Conservation (phyloP, 208 protist species). For the Leishmania turanica region DNA sequence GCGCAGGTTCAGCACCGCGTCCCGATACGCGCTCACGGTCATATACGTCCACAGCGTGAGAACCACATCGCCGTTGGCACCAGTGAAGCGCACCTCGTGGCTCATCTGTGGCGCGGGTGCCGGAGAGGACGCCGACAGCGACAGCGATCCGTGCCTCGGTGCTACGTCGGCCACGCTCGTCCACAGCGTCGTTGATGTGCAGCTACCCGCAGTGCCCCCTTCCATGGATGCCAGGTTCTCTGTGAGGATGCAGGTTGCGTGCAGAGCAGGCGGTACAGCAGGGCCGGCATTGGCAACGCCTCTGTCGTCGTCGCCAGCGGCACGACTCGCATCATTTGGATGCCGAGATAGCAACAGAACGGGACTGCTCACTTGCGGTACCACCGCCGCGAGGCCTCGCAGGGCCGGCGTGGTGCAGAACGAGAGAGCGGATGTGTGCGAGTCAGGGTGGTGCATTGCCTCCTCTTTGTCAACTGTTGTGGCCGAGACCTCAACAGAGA, state of each 20-base stretch:
- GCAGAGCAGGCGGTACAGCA: conserved; percentile 6
- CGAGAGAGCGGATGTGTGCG: not conserved
- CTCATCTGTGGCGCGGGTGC: not conserved
- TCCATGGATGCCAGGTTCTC: conserved; percentile 13
- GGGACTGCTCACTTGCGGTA: conserved; percentile 42
- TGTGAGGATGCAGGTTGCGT: conserved; percentile 17
- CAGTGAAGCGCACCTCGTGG: conserved; percentile 24
- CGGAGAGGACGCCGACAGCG: not conserved
- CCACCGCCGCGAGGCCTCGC: conserved; percentile 27
- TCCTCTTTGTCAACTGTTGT: conserved; percentile 7
- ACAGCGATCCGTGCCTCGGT: not conserved
- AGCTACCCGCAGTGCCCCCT: not conserved
- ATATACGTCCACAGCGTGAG: conserved; percentile 33
- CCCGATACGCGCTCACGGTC: conserved; percentile 51
- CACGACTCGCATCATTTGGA: not conserved
- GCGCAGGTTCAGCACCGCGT: conserved; percentile 51
- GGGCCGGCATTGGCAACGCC: not conserved
- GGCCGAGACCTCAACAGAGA: not conserved
- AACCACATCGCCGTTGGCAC: conserved; percentile 35
- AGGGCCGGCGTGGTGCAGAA: conserved; percentile 31
- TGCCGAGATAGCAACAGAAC: conserved; percentile 13
- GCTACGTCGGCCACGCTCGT: conserved; percentile 11
- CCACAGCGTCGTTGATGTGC: conserved; percentile 30
- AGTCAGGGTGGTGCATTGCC: not conserved
- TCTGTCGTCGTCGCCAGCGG: not conserved